These are phyloP conservation scores for Agrostemma githago DNA, from an alignment of 148 eudicot species.

Conservation along the genomic window DNA sequence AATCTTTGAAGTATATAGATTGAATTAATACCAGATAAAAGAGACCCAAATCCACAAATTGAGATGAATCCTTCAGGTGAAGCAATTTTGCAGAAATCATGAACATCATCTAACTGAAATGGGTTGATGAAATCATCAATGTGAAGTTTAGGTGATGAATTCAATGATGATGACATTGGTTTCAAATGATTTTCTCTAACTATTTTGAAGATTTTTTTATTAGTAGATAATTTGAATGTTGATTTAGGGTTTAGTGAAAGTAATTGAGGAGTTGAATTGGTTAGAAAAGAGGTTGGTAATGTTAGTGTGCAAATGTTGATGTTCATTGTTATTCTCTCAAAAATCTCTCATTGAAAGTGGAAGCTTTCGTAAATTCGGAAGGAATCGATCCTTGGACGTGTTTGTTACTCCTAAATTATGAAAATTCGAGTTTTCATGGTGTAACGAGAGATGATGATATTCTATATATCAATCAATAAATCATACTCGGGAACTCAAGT, in stretches of 20 bases:
- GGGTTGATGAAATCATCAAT: slow-evolving; percentile 20
- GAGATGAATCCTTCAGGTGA: slow-evolving; percentile 58
- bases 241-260: not conserved
- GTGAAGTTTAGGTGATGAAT: slow-evolving; percentile 10
- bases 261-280: not conserved
- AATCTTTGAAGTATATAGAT: not conserved
- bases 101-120: slow-evolving; percentile 43
- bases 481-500: too few species aligned
- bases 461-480: too few species aligned
- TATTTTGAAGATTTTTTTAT: not conserved
- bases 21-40: slow-evolving; percentile 64
- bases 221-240: not conserved
- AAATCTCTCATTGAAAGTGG: too few species aligned
- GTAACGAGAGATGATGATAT: too few species aligned
- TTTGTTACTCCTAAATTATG: too few species aligned
- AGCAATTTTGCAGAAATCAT: slow-evolving; percentile 54
- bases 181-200: not conserved
- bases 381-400: too few species aligned
- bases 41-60: slow-evolving; percentile 94
- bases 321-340: not conserved
- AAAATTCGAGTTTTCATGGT: too few species aligned
- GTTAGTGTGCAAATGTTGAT: not conserved
- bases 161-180: slow-evolving; percentile 6
- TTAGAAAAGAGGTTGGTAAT: not conserved
- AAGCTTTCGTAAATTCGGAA: too few species aligned